phyloP scores from a whole-genome alignment of 2,329 filamentous ascomycete genomes.

The Tolypocladium sp. region DNA sequence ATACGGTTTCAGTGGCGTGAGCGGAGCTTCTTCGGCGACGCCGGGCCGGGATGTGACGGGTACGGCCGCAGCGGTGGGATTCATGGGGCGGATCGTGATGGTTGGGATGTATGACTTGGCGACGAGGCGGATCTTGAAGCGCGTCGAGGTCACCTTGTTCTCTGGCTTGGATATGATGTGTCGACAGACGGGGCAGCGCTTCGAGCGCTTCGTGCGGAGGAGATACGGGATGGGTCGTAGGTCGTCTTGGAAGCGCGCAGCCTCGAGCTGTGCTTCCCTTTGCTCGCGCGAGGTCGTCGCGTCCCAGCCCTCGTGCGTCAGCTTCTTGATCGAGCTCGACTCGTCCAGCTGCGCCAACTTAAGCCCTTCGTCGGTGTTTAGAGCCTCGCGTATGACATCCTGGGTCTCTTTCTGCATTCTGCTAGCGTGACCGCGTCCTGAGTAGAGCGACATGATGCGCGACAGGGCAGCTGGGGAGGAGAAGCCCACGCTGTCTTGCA shows the following conservation, averaged over 20 bases:
- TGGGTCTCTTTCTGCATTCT: conserved; percentile 60
- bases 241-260: conserved; percentile 57
- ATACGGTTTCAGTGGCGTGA: conserved; percentile 50
- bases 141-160: conserved; percentile 76
- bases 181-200: conserved; percentile 84
- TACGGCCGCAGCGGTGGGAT: conserved; percentile 24
- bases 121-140: conserved; percentile 87
- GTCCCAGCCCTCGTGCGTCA: conserved; percentile 53
- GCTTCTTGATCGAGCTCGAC: conserved; percentile 46
- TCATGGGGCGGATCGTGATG: conserved; percentile 61
- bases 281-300: conserved; percentile 46
- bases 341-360: conserved; percentile 54
- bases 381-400: conserved; percentile 72
- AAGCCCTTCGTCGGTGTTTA: conserved; percentile 62
- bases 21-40: conserved; percentile 20
- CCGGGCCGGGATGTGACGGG: conserved; percentile 24
- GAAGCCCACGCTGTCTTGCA: conserved; percentile 38
- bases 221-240: conserved; percentile 75
- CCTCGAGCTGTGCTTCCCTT: conserved; percentile 39
- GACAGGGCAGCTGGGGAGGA: conserved; percentile 73
- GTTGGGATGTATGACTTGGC: conserved; percentile 82
- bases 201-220: conserved; percentile 84
- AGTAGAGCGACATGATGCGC: conserved; percentile 88
- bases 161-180: conserved; percentile 96
- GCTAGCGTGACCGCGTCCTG: conserved; percentile 49